Percentiles rank a stretch among this genome's conserved stretches.
Conservation (phyloP, 768 basidiomycete genomes). For the Mycena kentingensis region DNA sequence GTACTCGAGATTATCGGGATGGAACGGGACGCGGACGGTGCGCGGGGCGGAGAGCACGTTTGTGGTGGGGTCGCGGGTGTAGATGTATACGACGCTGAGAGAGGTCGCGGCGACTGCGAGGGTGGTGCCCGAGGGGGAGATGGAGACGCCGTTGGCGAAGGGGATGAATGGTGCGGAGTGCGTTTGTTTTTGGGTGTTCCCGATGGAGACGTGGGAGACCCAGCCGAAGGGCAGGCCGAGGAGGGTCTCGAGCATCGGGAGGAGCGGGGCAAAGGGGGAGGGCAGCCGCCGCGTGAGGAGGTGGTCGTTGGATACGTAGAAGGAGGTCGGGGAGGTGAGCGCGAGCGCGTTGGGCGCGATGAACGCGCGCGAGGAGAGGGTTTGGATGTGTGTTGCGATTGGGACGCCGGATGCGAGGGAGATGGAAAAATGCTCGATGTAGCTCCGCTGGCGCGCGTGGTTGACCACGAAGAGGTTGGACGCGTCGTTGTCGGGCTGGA, state of each 20-base stretch:
- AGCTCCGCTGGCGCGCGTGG: slow-evolving; percentile 61
- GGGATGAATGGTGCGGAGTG: slow-evolving; percentile 52
- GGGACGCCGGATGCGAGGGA: slow-evolving; percentile 47
- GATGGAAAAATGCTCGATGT: slow-evolving; percentile 72
- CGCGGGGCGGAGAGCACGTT: slow-evolving; percentile 44
- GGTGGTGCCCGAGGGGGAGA: slow-evolving; percentile 50
- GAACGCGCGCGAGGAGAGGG: slow-evolving; percentile 59
- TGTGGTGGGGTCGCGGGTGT: slow-evolving; percentile 47
- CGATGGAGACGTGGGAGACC: slow-evolving; percentile 56
- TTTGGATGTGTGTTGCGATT: slow-evolving; percentile 57
- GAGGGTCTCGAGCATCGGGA: slow-evolving; percentile 58
- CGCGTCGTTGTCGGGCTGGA: slow-evolving; percentile 46
- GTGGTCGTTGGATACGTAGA: slow-evolving; percentile 78
- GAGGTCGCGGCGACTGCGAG: slow-evolving; percentile 63
- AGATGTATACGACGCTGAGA: slow-evolving; percentile 49
- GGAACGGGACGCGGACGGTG: slow-evolving; percentile 55
- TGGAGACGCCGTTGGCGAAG: slow-evolving; percentile 70
- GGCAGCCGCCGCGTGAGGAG: slow-evolving; percentile 64
- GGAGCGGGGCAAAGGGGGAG: slow-evolving; percentile 44
- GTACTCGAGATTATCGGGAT: slow-evolving; percentile 63
- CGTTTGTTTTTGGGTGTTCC: slow-evolving; percentile 37
- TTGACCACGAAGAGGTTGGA: slow-evolving; percentile 70
- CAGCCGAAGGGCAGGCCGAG: slow-evolving; percentile 60
- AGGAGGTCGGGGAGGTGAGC: slow-evolving; percentile 63
- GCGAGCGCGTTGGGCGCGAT: slow-evolving; percentile 69